Base-by-base conservation (phyloP, 495 filamentous ascomycete genomes). In the Trichoderma asperelloides region DNA sequence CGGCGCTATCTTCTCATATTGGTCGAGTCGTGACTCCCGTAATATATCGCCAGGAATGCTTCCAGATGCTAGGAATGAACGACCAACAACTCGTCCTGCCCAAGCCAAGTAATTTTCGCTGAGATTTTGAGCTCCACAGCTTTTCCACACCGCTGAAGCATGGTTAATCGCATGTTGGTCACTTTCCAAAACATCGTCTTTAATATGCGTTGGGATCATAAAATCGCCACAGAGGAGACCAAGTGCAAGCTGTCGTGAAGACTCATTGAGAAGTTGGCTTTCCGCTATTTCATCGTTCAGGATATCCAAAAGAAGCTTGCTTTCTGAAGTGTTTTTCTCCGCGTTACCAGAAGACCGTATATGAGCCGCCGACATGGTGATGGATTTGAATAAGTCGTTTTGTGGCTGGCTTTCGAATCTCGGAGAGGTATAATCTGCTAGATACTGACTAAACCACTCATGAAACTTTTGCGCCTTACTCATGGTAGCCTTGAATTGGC, bases 1-100 rank as follows among this genome's bases (percentile, higher is more conserved):
- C 13, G 69, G 68, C 13, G 80, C 71, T 13, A 79, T 66, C 63
- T 80, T 75, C 63, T 76, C 79, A 68, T 85, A 81, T 62, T 82
- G 73, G 27, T 80, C 74, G 11, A 88, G 75, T 16, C 76, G 79
- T 30, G 83, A 85, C 68, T 91, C 88, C 15, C 80, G 80, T 0
- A 86, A 74, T 67, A 90, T 78, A 47, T 84, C 81, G 63, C 74
- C 73, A 39, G 84, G 83, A 25, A 91, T 82, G 67, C 85, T 78
- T 21, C 91, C 91, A 63, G 87, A 90, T 4, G 89, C 83, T 57
- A 89, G 87, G 77, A 93, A 98, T 0, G 91, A 88, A 70, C 91
- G 85, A 23, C 95, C 95, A 27, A 98, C 80, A 18, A 93, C 89
- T 65, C 87, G 84, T 8, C 89, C 92, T 47, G 89, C 90, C 95